Evolutionary conservation across 2,329 filamentous ascomycete species (phyloP), one percentile per base, ranked within the genome.

Genomic region (Onygenales sp.): DNA sequence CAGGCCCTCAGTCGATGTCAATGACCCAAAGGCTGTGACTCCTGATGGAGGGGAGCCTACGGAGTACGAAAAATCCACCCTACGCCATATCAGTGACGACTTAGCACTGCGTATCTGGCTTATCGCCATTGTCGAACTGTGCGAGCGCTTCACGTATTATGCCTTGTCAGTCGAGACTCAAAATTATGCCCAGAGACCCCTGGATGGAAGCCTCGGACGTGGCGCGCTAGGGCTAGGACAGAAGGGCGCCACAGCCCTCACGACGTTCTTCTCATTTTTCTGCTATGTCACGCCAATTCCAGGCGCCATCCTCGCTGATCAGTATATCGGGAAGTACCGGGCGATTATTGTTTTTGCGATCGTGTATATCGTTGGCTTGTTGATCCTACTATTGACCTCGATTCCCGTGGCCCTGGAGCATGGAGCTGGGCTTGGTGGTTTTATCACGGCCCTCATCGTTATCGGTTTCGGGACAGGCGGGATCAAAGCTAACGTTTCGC

Each of bases 391-490:
- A 42, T 71, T 68, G 51, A 82, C 80, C 2, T 77, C 80, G 1
- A 70, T 80, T 1, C 80, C 80, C 1, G 54, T 59, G 2, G 69
- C 80, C 17, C 66, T 83, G 31, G 66, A 74, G 11, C 66, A 74
- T 52, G 72, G 77, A 38, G 71, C 72, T 33, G 74, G 77, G 33
- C 64, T 83, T 11, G 74, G 71, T 49, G 77, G 76, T 9, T 76
- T 83, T 61, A 69, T 80, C 43, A 67, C 75, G 9, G 72, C 80
- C 9, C 73, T 83, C 57, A 72, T 86, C 59, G 65, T 85, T 55
- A 83, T 86, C 56, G 83, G 82, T 54, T 65, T 86, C 13, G 83
- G 83, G 51, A 85, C 82, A 1, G 84, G 84, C 59, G 55, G 81
- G 55, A 85, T 87, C 73, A 86, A 87, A 71, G 78, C 80, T 60